These are phyloP conservation scores for Actinidia arguta DNA, from an alignment of 179 eudicot species.

Conservation along the genomic window DNA sequence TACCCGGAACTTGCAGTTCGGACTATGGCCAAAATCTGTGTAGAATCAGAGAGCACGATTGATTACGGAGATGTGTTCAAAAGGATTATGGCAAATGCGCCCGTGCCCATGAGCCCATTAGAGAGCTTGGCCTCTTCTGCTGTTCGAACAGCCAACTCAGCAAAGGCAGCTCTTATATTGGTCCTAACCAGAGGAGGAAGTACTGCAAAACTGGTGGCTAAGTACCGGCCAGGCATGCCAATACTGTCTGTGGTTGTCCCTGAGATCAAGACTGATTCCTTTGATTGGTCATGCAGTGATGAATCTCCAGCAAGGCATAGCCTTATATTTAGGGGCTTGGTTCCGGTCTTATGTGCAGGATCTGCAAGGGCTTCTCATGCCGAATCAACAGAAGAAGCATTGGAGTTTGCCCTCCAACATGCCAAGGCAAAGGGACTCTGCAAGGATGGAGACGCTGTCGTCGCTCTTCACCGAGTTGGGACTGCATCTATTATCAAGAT, in stretches of 20 bases:
- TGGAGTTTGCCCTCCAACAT: constrained; percentile 47
- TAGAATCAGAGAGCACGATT: constrained; percentile 51
- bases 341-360: constrained; percentile 43
- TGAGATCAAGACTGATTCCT: constrained; percentile 45
- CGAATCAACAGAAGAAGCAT: constrained; percentile 47
- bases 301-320: constrained; percentile 51
- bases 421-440: constrained; percentile 45
- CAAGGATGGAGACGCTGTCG: constrained; percentile 48
- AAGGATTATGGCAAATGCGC: constrained; percentile 37
- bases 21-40: constrained; percentile 51
- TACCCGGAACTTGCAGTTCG: constrained; percentile 51
- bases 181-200: constrained; percentile 51
- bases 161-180: constrained; percentile 38
- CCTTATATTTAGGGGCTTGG: constrained; percentile 42
- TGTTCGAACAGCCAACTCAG: constrained; percentile 44
- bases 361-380: constrained; percentile 44
- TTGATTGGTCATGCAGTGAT: constrained; percentile 48
- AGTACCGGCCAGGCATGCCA: constrained; percentile 49
- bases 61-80: constrained; percentile 44
- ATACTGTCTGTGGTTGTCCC: constrained; percentile 50
- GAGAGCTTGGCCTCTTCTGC: constrained; percentile 57
- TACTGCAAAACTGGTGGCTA: constrained; percentile 52
- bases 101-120: constrained; percentile 51
- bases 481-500: constrained; percentile 50
- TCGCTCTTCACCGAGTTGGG: constrained; percentile 52